These are phyloP conservation scores for Russula earlei DNA, from an alignment of 768 basidiomycete species.

Conservation along the genomic window DNA sequence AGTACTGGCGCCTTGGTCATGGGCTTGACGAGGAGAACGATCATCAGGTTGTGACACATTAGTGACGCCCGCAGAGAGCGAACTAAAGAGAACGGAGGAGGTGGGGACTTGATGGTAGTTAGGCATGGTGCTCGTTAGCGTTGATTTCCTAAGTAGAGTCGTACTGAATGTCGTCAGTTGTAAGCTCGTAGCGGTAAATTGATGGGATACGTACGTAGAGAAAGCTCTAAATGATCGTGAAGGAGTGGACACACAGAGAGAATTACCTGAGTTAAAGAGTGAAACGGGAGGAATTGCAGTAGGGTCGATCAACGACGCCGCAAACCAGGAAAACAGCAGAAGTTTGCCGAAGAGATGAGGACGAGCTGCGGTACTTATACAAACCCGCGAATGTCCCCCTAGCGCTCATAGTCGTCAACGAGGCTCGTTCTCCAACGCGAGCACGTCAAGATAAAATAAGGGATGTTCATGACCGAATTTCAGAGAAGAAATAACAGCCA, in stretches of 20 bases:
- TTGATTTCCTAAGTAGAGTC: not conserved
- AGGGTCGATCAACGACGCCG: conserved; percentile 17
- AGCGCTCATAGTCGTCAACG: not conserved
- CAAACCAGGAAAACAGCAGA: conserved; percentile 3
- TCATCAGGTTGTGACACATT: not conserved
- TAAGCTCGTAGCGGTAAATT: not conserved
- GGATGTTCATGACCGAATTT: not conserved
- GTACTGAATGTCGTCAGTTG: not conserved
- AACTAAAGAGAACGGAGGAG: not conserved
- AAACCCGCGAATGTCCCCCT: not conserved
- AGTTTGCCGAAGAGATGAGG: not conserved
- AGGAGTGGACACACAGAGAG: not conserved
- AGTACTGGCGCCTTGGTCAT: not conserved
- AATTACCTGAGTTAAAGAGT: not conserved
- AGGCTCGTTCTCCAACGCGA: not conserved
- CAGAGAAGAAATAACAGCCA: not conserved
- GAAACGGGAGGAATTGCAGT: not conserved
- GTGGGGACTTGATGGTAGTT: not conserved
- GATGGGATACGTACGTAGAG: not conserved
- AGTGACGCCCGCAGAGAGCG: not conserved
- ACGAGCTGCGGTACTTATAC: conserved; percentile 11
- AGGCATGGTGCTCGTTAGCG: not conserved
- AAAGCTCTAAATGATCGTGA: not conserved
- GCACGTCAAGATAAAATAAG: conserved; percentile 1
- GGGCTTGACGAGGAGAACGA: not conserved